Evolutionary conservation across 129 eudicot species (phyloP), one percentile per base, ranked within the genome.

Genomic region (Kitagawia praeruptora): DNA sequence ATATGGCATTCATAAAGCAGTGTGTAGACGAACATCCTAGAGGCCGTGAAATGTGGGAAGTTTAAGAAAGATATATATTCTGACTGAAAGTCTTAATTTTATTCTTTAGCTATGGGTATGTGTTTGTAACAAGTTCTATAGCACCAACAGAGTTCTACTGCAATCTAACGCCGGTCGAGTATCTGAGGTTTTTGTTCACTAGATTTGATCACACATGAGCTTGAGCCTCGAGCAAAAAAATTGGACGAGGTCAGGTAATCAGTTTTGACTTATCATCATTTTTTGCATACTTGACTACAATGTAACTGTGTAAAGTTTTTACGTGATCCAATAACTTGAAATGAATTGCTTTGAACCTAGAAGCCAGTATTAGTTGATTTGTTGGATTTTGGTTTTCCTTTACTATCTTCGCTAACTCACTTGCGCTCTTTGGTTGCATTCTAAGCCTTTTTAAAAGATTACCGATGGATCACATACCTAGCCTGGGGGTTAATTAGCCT

Each of bases 11-110:
- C 77, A 64, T 84, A 45, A 84, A 72, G 81, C 76, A 34, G 40
- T 88, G 79, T 77, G 98, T 91, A 47, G 79, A 84, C 44, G 74
- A 45, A 46, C 96, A 93, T 73, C 96, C 92, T 19, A 67, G 54
- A 63, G 93, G 97, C 12, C 85, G 77, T 88, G 83, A 77, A 69
- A 81, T 79, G 80, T 93, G 98, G 98, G 80, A 85, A 79, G 48
- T 83, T 87, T 75, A 89, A 87, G 86, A 89, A 85, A 70, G 79
- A 81, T 8, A 84, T 87, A 72, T 76, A 83, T 74, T 40, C 87
- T 11, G 86, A 75, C 46, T 81, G 80, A 56, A 69, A 54, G 31
- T 80, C 51, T 38, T 31, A 11, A 0, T 44, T 15, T 19, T 18
- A 12, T 66, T 56, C 6, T 72, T 39, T n/a, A 7, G 28, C 56